Evolutionary conservation across 2,329 filamentous ascomycete species (phyloP).

Genomic region (Monilinia laxa): DNA sequence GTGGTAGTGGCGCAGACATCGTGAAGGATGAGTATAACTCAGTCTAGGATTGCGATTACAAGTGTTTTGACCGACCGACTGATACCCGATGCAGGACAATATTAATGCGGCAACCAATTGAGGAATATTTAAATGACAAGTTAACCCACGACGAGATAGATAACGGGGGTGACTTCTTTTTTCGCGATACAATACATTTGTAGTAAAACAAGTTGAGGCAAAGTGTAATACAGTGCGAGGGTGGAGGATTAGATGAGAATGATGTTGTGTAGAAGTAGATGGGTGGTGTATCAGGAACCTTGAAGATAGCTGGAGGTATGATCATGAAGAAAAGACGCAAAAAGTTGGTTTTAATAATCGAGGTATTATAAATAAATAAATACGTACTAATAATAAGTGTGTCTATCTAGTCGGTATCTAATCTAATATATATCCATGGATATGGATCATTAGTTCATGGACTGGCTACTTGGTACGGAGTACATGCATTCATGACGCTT

Average conservation of each 20-base stretch:
- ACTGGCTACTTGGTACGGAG: no score
- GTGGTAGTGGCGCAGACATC: slow-evolving; percentile 32
- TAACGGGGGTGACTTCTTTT: background rate
- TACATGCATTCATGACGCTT: no score
- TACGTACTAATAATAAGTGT: no score
- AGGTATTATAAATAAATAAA: no score
- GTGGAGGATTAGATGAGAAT: background rate
- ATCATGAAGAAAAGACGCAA: background rate
- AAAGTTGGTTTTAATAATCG: background rate
- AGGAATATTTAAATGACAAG: background rate
- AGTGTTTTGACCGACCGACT: background rate
- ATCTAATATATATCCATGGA: no score
- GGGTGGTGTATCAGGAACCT: no score
- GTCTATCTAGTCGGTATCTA: no score
- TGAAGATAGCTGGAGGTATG: no score
- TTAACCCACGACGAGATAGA: slow-evolving; percentile 15
- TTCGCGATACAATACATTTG: slow-evolving; percentile 16
- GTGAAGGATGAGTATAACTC: slow-evolving; percentile 12
- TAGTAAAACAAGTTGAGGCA: background rate
- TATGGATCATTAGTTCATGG: no score
- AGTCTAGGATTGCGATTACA: background rate
- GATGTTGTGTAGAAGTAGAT: background rate
- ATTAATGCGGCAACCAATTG: background rate
- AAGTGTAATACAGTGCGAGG: background rate
- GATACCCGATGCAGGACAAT: background rate